These are phyloP conservation scores for Globisporangium spinosum DNA, from an alignment of 352 stramenopile species.

Conservation along the genomic window DNA sequence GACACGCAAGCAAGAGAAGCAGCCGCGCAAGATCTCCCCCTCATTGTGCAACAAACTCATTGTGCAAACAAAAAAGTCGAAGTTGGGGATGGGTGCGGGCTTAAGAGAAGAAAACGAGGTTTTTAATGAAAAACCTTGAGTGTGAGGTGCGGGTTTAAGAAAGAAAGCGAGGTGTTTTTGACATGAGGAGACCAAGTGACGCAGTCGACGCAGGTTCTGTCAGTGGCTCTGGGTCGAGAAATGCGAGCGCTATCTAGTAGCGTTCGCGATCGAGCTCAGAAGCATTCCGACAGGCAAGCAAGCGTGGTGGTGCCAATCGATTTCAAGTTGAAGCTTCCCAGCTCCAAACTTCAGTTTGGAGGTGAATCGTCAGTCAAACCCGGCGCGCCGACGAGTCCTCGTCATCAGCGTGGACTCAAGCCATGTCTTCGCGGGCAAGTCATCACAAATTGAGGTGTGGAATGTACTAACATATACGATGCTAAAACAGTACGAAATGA, in stretches of 20 bases:
- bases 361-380: not conserved
- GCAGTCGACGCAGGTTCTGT: slow-evolving; percentile 1
- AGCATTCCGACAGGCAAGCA: not conserved
- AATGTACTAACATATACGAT: not conserved
- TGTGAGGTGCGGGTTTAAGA: not conserved
- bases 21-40: slow-evolving; percentile 10
- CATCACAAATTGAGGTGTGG: not conserved
- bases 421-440: not conserved
- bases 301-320: too few species aligned
- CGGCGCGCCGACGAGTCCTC: slow-evolving; percentile 3
- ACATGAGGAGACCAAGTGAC: not conserved
- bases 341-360: slow-evolving; percentile 1
- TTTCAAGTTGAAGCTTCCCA: slow-evolving; percentile 4
- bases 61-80: slow-evolving; percentile 8
- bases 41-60: not conserved
- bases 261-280: not conserved
- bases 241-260: not conserved
- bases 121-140: not conserved
- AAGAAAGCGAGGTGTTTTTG: not conserved
- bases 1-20: not conserved
- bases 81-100: not conserved
- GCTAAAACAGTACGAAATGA: not conserved
- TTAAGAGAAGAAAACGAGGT: not conserved
- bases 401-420: not conserved
- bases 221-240: not conserved